A percentile compares a stretch with the other conserved stretches of the same genome.
phyloP scores from a whole-genome alignment of 495 filamentous ascomycete species.

The Penicillium tannophilum region DNA sequence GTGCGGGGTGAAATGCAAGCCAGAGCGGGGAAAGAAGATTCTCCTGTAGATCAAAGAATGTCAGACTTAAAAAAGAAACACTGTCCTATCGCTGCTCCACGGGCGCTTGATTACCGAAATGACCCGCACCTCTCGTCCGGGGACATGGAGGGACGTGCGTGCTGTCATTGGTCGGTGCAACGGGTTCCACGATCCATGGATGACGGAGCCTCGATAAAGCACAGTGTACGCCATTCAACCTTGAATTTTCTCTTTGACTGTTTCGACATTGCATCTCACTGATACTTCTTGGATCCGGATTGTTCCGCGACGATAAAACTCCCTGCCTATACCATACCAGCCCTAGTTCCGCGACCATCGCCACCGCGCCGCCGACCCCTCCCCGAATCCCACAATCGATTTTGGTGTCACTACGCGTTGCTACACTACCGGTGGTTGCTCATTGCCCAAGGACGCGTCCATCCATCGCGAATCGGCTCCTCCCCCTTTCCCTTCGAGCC shows the following conservation, averaged over 20 bases:
- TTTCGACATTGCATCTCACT: neutral
- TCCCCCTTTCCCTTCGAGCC: slow-evolving; percentile 14
- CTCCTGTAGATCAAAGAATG: slow-evolving; percentile 12
- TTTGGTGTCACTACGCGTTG: slow-evolving; percentile 18
- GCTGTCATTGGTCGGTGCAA: slow-evolving; percentile 34
- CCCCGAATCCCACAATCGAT: slow-evolving; percentile 23
- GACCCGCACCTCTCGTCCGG: slow-evolving; percentile 34
- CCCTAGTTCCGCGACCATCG: slow-evolving; percentile 9
- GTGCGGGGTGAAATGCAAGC: neutral
- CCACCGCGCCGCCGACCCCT: slow-evolving; percentile 20
- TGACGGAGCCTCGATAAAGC: slow-evolving; percentile 11
- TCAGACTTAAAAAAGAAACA: neutral
- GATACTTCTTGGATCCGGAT: neutral
- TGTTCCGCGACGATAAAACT: slow-evolving; percentile 1
- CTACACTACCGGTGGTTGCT: slow-evolving; percentile 2
- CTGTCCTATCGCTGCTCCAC: slow-evolving; percentile 13
- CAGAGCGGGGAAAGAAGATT: neutral
- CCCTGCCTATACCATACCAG: neutral
- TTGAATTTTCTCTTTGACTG: neutral
- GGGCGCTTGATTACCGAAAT: slow-evolving; percentile 6
- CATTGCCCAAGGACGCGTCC: slow-evolving; percentile 14
- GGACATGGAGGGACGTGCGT: slow-evolving; percentile 45
- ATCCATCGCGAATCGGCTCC: slow-evolving; percentile 18
- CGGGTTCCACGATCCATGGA: slow-evolving; percentile 19
- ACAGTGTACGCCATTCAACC: neutral